phyloP scores from a whole-genome alignment of 2,329 filamentous ascomycete species.

The Fusarium falciforme region DNA sequence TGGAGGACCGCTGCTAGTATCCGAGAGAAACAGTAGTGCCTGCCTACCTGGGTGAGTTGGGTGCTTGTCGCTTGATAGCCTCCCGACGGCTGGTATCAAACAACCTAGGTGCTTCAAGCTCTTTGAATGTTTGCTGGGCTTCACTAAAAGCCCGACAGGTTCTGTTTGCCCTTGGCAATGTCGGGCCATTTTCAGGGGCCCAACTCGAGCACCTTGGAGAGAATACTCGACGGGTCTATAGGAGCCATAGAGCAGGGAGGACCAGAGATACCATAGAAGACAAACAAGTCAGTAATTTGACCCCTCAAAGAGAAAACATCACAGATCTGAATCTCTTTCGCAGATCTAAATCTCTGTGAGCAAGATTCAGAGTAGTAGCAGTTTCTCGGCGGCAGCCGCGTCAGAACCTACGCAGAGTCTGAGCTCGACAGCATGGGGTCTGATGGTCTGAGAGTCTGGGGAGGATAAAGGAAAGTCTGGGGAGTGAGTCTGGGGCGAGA shows the following conservation, averaged over 20 bases:
- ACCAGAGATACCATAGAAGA: not conserved
- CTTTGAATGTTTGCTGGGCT: not conserved
- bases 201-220: not conserved
- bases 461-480: not conserved
- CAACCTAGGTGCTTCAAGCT: not conserved
- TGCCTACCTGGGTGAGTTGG: not conserved
- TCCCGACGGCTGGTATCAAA: not conserved
- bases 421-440: not conserved
- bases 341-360: not conserved
- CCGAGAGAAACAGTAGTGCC: not conserved
- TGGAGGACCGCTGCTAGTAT: not conserved
- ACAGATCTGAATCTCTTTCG: not conserved
- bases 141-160: not conserved
- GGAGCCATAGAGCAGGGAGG: not conserved
- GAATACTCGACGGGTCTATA: not conserved
- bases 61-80: not conserved
- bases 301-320: not conserved
- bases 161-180: not conserved
- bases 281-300: not conserved
- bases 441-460: not conserved
- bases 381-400: not conserved
- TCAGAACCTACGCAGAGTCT: not conserved
- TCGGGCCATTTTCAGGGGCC: not conserved
- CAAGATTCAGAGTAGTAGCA: not conserved
- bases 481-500: not conserved